Evolutionary conservation across 352 stramenopile species (phyloP).

Genomic region (Proteromonas lacertae): DNA sequence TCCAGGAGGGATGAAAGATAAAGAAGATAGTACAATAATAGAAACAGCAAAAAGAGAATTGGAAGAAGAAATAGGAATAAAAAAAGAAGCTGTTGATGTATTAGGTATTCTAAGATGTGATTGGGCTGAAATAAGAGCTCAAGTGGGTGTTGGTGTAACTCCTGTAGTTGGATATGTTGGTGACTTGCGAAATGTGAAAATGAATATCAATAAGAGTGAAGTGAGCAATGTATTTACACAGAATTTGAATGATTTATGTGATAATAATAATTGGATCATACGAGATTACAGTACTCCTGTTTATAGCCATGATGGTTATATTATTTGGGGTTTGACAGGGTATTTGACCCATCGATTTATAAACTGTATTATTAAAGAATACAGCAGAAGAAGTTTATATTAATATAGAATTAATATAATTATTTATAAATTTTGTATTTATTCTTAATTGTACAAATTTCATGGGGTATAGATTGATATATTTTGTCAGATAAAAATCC

Average conservation of each 20-base stretch:
- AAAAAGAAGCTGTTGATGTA: slow-evolving; percentile 26
- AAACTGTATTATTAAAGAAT: slow-evolving; percentile 20
- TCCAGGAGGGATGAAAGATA: slow-evolving; percentile 64
- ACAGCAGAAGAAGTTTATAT: no score
- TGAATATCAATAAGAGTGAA: slow-evolving; percentile 69
- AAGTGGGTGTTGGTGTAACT: slow-evolving; percentile 82
- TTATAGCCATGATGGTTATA: slow-evolving; percentile 63
- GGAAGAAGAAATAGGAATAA: slow-evolving; percentile 56
- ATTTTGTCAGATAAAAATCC: no score
- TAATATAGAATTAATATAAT: no score
- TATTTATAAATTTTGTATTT: no score
- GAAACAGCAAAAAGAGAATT: slow-evolving; percentile 80
- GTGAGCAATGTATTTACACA: slow-evolving; percentile 68
- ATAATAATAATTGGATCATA: not conserved
- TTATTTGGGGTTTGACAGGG: slow-evolving; percentile 77
- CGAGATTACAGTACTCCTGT: slow-evolving; percentile 15
- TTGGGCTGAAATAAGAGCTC: slow-evolving; percentile 62
- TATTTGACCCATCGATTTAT: slow-evolving; percentile 61
- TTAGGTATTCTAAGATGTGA: slow-evolving; percentile 72
- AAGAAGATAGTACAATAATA: slow-evolving; percentile 53
- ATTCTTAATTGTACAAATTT: no score
- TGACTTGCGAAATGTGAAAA: slow-evolving; percentile 42
- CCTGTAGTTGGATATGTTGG: slow-evolving; percentile 75
- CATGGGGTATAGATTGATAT: no score
- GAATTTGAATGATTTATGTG: slow-evolving; percentile 5